These are phyloP conservation scores for Penicillium cataractarum DNA, from an alignment of 495 filamentous ascomycete species.

Conservation along the genomic window DNA sequence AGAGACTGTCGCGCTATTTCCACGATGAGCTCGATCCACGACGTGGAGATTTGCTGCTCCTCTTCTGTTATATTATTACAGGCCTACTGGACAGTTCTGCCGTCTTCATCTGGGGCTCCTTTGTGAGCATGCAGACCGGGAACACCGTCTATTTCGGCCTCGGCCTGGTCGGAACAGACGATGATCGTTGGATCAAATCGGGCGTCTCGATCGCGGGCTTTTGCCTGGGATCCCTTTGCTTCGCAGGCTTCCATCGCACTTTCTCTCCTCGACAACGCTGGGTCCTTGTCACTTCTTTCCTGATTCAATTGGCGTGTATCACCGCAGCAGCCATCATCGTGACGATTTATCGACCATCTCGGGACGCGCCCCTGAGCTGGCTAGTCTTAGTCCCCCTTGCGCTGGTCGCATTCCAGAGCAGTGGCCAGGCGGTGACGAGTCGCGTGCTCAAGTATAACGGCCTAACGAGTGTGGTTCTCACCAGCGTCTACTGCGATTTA, in stretches of 20 bases:
- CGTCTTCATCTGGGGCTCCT: conserved; percentile 73
- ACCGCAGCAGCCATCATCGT: conserved; percentile 62
- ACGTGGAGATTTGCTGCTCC: conserved; percentile 63
- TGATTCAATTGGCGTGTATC: conserved; percentile 55
- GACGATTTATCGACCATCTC: conserved; percentile 42
- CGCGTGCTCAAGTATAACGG: conserved; percentile 63
- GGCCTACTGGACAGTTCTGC: conserved; percentile 73
- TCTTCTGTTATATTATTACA: conserved; percentile 72
- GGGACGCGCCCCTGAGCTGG: conserved; percentile 55
- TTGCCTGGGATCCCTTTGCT: conserved; percentile 67
- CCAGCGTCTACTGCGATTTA: conserved; percentile 71
- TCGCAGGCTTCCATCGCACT: conserved; percentile 62
- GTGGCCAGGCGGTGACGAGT: conserved; percentile 70
- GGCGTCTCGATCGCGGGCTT: conserved; percentile 65
- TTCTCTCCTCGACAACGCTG: conserved; percentile 58
- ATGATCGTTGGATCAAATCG: conserved; percentile 63
- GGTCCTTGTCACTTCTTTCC: conserved; percentile 66
- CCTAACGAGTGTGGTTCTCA: conserved; percentile 71
- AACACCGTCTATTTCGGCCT: conserved; percentile 78
- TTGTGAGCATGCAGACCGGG: conserved; percentile 81
- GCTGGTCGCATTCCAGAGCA: conserved; percentile 69
- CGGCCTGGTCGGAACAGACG: conserved; percentile 56
- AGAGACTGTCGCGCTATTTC: conserved; percentile 41
- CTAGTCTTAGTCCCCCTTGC: conserved; percentile 61
- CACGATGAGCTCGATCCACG: conserved; percentile 53